Conservation (phyloP, 495 filamentous ascomycete species). For the Xylona heveae region DNA sequence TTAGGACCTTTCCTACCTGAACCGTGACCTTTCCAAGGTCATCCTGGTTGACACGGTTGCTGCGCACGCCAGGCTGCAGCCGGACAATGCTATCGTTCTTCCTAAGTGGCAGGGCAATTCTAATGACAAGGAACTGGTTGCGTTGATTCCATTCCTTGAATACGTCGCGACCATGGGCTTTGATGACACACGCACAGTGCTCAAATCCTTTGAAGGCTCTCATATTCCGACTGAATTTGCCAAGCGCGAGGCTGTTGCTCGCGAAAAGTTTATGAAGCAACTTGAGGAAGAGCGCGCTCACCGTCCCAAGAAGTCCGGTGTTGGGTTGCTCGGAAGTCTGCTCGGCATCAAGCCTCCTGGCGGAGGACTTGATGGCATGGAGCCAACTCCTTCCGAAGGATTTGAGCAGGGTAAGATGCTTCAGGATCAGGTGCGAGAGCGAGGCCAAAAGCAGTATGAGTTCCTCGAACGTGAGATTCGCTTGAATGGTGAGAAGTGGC, state of each 20-base stretch:
- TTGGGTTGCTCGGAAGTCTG: constrained; percentile 40
- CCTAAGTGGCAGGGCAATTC: constrained; percentile 72
- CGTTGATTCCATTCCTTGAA: constrained; percentile 85
- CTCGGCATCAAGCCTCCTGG: constrained; percentile 48
- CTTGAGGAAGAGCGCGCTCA: constrained; percentile 50
- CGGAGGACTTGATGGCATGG: constrained; percentile 33
- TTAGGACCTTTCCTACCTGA: constrained; percentile 87
- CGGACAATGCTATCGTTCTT: constrained; percentile 82
- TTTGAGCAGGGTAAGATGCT: constrained; percentile 84
- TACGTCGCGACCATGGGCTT: constrained; percentile 88
- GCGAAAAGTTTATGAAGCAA: constrained; percentile 58
- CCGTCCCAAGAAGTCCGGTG: constrained; percentile 27
- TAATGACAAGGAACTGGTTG: constrained; percentile 65
- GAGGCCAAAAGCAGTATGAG: constrained; percentile 77
- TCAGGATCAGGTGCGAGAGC: constrained; percentile 76
- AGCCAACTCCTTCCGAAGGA: constrained; percentile 46
- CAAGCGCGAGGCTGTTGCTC: constrained; percentile 61
- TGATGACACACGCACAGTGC: constrained; percentile 58
- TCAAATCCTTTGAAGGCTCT: constrained; percentile 73
- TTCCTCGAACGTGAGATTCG: constrained; percentile 70
- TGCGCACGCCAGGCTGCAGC: constrained; percentile 61
- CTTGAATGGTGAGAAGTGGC: constrained; percentile 82
- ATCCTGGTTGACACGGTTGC: constrained; percentile 78
- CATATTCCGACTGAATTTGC: constrained; percentile 78
- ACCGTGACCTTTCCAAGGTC: constrained; percentile 83